Evolutionary conservation across 1,284 basidiomycete species (phyloP), one percentile per base, ranked within the genome.

Genomic region (Cystobasidium sp.): DNA sequence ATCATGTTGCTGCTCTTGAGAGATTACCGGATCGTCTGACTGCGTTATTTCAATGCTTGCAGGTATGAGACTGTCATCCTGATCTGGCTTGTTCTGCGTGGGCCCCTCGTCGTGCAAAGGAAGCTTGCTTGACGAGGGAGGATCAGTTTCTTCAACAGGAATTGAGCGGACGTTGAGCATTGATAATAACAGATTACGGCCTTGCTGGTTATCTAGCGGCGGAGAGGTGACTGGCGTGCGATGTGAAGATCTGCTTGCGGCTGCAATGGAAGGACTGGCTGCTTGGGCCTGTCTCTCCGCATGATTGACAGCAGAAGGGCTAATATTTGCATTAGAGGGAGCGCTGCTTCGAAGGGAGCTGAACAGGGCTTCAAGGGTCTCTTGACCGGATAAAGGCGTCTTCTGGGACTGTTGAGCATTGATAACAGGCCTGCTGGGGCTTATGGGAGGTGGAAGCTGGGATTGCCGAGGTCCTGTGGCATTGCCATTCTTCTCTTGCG

Each of bases 271-370:
- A 6, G 56, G 56, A n/a, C 56, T 59, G 9, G 37, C 56, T 39
- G 39, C 20, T 31, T 31, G n/a, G 43, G 37, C 56, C 39, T 59
- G 56, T 16, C 56, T 22, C 39, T 59, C 56, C 6, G 56, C 56
- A 43, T 59, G 14, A 22, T 39, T 59, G 56, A 59, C 56, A 12
- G 56, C 56, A 18, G 56, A 59, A 59, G 56, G 56, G 56, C 56
- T 59, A 24, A 59, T 59, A n/a, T 59, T 59, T 5, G 56, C 39
- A n/a, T 59, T 59, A 18, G 37, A 31, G 3, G 56, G 56, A 43
- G 56, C 56, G 18, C 14, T 59, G 9, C 39, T 39, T 12, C 56
- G 56, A 24, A 59, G 56, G 56, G 56, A 59, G 16, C 56, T 59
- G 39, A 59, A 59, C 37, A 59, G n/a, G 37, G 56, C 56, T 43